A percentile compares a stretch with the other conserved stretches of the same genome.
Evolutionary conservation across 2,329 filamentous ascomycete genomes (phyloP).

Genomic region (Elsinoe necatrix): DNA sequence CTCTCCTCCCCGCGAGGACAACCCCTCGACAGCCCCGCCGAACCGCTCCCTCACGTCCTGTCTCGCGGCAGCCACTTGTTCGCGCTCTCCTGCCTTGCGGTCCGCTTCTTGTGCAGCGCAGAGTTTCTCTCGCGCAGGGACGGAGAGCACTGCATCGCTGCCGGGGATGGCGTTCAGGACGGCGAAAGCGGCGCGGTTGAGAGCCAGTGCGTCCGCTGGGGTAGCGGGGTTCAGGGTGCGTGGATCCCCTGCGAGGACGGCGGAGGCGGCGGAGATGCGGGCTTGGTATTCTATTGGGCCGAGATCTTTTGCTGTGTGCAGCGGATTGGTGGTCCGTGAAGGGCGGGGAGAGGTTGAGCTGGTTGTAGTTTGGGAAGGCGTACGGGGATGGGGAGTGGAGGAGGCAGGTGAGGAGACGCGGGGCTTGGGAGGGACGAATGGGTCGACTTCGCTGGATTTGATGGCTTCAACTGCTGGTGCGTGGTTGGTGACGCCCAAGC

Average conservation of each 20-base stretch:
- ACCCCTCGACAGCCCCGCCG: neutral
- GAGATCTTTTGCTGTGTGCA: neutral
- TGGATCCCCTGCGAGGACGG: neutral
- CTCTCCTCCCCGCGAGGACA: neutral
- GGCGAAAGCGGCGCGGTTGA: slow-evolving; percentile 10
- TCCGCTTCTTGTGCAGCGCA: neutral
- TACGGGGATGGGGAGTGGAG: neutral
- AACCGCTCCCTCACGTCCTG: neutral
- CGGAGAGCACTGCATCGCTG: slow-evolving; percentile 1
- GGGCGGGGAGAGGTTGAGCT: neutral
- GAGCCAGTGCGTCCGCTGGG: neutral
- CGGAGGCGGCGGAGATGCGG: neutral
- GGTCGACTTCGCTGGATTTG: slow-evolving; percentile 14
- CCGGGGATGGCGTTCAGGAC: slow-evolving; percentile 1
- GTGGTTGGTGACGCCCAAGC: slow-evolving; percentile 12
- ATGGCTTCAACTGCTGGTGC: slow-evolving; percentile 15
- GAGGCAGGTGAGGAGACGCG: neutral
- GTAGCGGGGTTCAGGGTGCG: slow-evolving; percentile 1
- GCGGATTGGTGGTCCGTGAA: neutral
- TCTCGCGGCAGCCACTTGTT: neutral
- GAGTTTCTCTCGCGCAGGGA: neutral
- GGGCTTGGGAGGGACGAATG: neutral
- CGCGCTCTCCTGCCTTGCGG: neutral
- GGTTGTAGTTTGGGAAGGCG: neutral
- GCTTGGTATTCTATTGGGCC: neutral